Base-by-base conservation (phyloP, 768 basidiomycete species). In the Cantharellus cinnabarinus region DNA sequence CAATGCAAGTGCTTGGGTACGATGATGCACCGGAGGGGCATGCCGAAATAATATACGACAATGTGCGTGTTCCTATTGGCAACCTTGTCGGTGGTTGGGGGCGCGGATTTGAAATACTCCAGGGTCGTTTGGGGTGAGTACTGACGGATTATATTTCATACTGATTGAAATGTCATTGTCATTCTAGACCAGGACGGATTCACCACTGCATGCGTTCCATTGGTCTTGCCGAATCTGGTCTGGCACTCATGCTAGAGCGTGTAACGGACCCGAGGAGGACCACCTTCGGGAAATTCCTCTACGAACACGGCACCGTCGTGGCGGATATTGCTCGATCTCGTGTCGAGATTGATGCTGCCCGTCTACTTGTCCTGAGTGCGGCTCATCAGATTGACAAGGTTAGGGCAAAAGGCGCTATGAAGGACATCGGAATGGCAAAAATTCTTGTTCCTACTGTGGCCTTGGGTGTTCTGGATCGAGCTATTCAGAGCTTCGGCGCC, bases 351-450 rank as follows among this genome's bases (percentile, higher is more conserved):
- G 95, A 99, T 68, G 73, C 77, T 41, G 83, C 87, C 5, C 74
- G 95, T 35, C 73, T 98, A 42, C 77, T 99, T 2, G 95, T 99
- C 7, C 73, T 94, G 58, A 86, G 89, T 63, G 94, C 95, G 4
- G 95, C 95, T 7, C 70, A 85, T 58, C 88, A 90, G 75, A 90
- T 98, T 63, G 95, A 99, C 72, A 84, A 82, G 62, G 74, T 80
- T 65, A 80, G 84, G 63, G 88, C 95, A 1, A 99, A 97, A 69
- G 91, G 89, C 39, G 95, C 95, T 0, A 66, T 97, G 68, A 94
- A 95, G 70, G 95, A 98, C 70, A 98, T 99, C 65, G 93, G 89
- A 34, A 88, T 97, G 61, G 90, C 95, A 50, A 99, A 99, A 93
- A 94, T 95, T 66, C 82, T 90, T 42, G 89, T 98, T 5, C 95